A percentile compares a stretch with the other conserved stretches of the same genome.
Evolutionary conservation across 176 grass and related monocot genomes (phyloP).

Genomic region (Oryza rufipogon): DNA sequence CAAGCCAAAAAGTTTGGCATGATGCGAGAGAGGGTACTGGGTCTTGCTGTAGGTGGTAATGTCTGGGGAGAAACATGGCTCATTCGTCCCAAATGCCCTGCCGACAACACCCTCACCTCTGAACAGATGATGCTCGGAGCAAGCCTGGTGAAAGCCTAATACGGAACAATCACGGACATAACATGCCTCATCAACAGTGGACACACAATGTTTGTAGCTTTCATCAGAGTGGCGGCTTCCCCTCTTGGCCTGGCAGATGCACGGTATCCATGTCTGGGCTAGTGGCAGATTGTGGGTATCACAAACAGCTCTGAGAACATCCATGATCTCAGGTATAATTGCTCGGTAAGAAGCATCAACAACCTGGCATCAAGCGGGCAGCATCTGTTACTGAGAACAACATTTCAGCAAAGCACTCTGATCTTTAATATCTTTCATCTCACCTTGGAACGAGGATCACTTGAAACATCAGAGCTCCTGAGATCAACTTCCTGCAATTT

Average conservation of each 20-base stretch:
- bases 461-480: conserved; percentile 56
- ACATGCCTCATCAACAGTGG: conserved; percentile 76
- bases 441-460: conserved; percentile 59
- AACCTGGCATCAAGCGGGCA: conserved; percentile 60
- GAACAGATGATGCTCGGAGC: conserved; percentile 96
- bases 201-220: conserved; percentile 70
- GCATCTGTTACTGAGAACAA: conserved; percentile 4
- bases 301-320: conserved; percentile 71
- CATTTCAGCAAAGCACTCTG: background rate
- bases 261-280: conserved; percentile 93
- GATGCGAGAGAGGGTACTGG: conserved; percentile 86
- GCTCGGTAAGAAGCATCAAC: conserved; percentile 57
- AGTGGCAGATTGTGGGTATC: conserved; percentile 69
- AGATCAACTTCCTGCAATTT: conserved; percentile 88
- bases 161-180: conserved; percentile 56
- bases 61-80: conserved; percentile 78
- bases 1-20: conserved; percentile 85
- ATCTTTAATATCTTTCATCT: conserved; percentile 25
- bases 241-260: conserved; percentile 70
- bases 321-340: conserved; percentile 61
- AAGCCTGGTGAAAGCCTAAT: conserved; percentile 78
- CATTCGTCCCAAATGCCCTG: conserved; percentile 75
- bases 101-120: conserved; percentile 87
- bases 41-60: conserved; percentile 63
- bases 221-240: conserved; percentile 79